Percentiles rank a stretch among this genome's conserved stretches.
phyloP scores from a whole-genome alignment of 768 basidiomycete genomes.

The Fomitopsis serialis region DNA sequence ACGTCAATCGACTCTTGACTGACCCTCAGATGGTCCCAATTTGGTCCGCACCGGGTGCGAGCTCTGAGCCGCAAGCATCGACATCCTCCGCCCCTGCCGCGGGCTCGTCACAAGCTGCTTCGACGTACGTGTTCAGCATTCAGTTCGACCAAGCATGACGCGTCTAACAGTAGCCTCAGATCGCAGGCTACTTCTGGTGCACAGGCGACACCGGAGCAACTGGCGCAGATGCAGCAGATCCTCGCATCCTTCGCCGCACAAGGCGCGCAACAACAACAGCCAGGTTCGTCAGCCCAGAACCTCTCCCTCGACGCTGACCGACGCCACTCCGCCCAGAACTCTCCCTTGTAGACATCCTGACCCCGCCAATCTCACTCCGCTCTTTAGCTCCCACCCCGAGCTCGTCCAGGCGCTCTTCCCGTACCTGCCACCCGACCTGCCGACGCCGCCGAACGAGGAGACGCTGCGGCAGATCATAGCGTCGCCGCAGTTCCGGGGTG shows the following conservation, averaged over 20 bases:
- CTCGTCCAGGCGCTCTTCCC: conserved; percentile 71
- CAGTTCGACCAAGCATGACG: neutral
- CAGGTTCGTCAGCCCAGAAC: conserved; percentile 25
- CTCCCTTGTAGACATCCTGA: conserved; percentile 70
- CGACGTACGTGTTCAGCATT: conserved; percentile 2
- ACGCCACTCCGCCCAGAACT: conserved; percentile 36
- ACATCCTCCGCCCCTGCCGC: conserved; percentile 31
- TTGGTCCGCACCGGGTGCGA: conserved; percentile 53
- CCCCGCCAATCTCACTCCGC: conserved; percentile 66
- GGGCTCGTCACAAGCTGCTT: neutral
- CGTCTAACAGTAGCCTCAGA: neutral
- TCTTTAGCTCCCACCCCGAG: conserved; percentile 67
- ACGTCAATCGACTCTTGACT: conserved; percentile 65
- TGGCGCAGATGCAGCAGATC: conserved; percentile 55
- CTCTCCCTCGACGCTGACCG: conserved; percentile 3
- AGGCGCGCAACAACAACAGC: conserved; percentile 21
- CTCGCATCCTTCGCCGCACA: conserved; percentile 26
- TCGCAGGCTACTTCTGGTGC: conserved; percentile 4
- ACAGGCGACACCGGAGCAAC: conserved; percentile 53
- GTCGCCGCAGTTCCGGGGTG: conserved; percentile 79
- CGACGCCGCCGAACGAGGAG: conserved; percentile 61
- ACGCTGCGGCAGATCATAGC: conserved; percentile 70
- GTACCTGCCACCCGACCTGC: conserved; percentile 76
- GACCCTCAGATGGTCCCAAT: conserved; percentile 58
- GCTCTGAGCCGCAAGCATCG: conserved; percentile 37